Evolutionary conservation across 352 stramenopile genomes (phyloP).

Genomic region (Phytophthora hybrid): DNA sequence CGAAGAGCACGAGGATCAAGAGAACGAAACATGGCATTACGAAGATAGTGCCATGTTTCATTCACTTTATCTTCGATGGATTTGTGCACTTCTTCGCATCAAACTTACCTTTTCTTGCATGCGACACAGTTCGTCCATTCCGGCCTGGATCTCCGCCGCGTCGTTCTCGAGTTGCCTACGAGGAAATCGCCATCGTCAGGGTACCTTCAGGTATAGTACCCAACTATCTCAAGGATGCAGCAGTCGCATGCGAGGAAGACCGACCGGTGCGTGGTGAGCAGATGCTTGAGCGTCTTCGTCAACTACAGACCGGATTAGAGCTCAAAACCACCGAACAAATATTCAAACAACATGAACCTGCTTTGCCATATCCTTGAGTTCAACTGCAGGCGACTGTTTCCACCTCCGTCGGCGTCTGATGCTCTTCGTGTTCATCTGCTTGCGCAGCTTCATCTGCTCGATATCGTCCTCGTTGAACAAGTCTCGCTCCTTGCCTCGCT

Average conservation of each 20-base stretch:
- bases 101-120: constrained; percentile 61
- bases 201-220: no score
- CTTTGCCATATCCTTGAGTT: constrained; percentile 44
- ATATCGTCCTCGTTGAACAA: constrained; percentile 26
- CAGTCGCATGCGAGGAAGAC: constrained; percentile 45
- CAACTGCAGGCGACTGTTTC: constrained; percentile 25
- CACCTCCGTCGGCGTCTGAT: constrained; percentile 9
- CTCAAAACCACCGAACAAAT: not conserved
- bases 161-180: constrained; percentile 45
- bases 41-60: no score
- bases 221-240: not conserved
- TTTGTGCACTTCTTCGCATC: not conserved
- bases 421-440: constrained; percentile 24
- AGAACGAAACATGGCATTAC: no score
- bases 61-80: no score
- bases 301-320: constrained; percentile 12
- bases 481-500: no score
- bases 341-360: constrained; percentile 18
- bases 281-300: constrained; percentile 43
- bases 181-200: constrained; percentile 4
- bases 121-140: constrained; percentile 64
- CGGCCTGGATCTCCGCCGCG: constrained; percentile 52
- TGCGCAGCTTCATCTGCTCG: constrained; percentile 20
- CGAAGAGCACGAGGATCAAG: no score
- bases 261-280: constrained; percentile 44